Conservation (phyloP, 805 yeast species). For the Brettanomyces bruxellensis region DNA sequence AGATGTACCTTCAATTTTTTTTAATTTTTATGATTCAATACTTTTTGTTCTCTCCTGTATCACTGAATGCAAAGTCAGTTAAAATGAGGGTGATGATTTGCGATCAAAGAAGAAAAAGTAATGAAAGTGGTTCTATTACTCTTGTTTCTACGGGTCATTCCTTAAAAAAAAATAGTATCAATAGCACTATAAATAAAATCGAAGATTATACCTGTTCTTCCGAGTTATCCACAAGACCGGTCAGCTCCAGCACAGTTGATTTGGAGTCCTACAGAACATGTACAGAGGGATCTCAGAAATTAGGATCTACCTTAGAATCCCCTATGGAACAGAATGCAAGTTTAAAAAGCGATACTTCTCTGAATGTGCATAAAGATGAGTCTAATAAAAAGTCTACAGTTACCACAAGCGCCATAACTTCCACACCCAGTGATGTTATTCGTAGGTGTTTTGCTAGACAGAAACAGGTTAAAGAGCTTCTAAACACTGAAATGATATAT, state of each 20-base stretch:
- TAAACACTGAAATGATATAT: slow-evolving; percentile 40
- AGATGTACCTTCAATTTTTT: neutral
- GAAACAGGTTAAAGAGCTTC: slow-evolving; percentile 33
- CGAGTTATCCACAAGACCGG: no score
- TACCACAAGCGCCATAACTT: neutral
- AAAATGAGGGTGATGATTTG: neutral
- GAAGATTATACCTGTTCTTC: neutral
- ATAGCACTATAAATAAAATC: neutral
- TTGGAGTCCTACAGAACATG: no score
- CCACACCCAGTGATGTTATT: neutral
- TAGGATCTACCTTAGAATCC: no score
- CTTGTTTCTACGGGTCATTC: neutral
- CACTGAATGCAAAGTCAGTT: no score
- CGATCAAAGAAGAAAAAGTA: neutral
- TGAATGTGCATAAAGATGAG: no score
- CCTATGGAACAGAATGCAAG: no score
- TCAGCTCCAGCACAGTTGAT: no score
- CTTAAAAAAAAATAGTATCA: neutral
- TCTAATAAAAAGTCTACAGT: neutral
- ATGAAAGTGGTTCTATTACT: neutral
- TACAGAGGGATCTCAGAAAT: no score
- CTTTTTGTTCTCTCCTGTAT: neutral
- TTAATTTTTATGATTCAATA: neutral
- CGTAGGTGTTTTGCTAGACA: slow-evolving; percentile 15
- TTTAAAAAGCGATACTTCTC: no score